A percentile compares a stretch with the other conserved stretches of the same genome.
These are phyloP conservation scores for Pseudocercospora fuligena DNA, from an alignment of 2,329 filamentous ascomycete genomes.

Conservation along the genomic window DNA sequence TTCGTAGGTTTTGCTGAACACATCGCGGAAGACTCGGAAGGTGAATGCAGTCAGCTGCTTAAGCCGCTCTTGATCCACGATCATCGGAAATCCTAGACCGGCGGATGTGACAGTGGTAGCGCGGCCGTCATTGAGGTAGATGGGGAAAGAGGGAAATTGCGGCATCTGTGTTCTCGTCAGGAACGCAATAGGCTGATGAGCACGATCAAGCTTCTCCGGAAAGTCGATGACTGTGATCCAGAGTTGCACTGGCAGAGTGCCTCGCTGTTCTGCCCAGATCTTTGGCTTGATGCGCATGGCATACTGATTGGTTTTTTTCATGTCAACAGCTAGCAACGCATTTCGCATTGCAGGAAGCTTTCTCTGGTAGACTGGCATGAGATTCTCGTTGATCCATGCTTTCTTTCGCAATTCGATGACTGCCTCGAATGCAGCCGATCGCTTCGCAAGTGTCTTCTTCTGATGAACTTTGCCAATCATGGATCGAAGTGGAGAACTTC, in stretches of 20 bases:
- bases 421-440: slow-evolving; percentile 84
- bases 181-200: slow-evolving; percentile 69
- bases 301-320: slow-evolving; percentile 76
- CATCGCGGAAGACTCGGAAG: slow-evolving; percentile 74
- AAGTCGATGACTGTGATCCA: slow-evolving; percentile 68
- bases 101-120: slow-evolving; percentile 62
- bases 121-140: slow-evolving; percentile 71
- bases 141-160: slow-evolving; percentile 66
- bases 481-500: slow-evolving; percentile 71
- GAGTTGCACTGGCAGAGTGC: slow-evolving; percentile 56
- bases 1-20: slow-evolving; percentile 88
- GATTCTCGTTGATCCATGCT: slow-evolving; percentile 71
- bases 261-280: slow-evolving; percentile 65
- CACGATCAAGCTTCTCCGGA: slow-evolving; percentile 61
- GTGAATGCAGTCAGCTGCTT: slow-evolving; percentile 72
- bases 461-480: slow-evolving; percentile 66
- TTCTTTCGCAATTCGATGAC: slow-evolving; percentile 71
- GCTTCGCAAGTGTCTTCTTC: slow-evolving; percentile 80
- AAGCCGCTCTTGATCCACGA: slow-evolving; percentile 51
- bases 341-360: slow-evolving; percentile 82
- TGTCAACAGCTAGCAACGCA: slow-evolving; percentile 78
- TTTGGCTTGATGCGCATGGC: slow-evolving; percentile 77
- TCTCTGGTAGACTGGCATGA: slow-evolving; percentile 75
- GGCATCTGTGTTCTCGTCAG: slow-evolving; percentile 72
- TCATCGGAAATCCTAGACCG: slow-evolving; percentile 51